Conservation (phyloP, 2,329 filamentous ascomycete species). For the Fusarium sulawesiense region DNA sequence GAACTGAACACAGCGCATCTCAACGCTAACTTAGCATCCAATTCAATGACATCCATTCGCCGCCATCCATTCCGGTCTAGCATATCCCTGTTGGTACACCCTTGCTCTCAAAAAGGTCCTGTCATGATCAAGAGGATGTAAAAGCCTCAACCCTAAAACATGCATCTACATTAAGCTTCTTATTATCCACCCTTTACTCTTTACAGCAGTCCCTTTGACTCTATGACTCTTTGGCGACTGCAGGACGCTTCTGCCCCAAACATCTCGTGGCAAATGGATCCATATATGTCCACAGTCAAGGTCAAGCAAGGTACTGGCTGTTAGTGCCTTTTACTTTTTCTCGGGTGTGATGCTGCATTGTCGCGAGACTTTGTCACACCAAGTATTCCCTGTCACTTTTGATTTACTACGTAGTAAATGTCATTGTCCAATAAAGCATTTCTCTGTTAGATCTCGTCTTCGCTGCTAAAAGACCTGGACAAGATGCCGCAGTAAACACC, state of each 20-base stretch:
- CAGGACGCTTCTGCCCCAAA: constrained; percentile 40
- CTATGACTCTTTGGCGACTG: constrained; percentile 5
- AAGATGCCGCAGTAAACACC: neutral
- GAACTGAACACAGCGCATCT: constrained; percentile 15
- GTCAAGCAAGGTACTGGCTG: constrained; percentile 2
- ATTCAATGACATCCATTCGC: constrained; percentile 18
- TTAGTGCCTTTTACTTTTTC: constrained; percentile 3
- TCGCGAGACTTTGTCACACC: constrained; percentile 36
- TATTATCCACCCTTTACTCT: constrained; percentile 17
- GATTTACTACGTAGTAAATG: constrained; percentile 5
- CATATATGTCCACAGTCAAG: neutral
- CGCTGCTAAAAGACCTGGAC: constrained; percentile 4
- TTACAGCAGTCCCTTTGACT: constrained; percentile 6
- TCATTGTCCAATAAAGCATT: constrained; percentile 2
- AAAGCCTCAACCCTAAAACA: constrained; percentile 38
- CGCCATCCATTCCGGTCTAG: constrained; percentile 16
- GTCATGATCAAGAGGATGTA: constrained; percentile 17
- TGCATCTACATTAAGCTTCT: constrained; percentile 43
- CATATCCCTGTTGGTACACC: constrained; percentile 24
- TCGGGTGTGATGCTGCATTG: constrained; percentile 15
- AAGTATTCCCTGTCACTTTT: neutral
- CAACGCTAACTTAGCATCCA: constrained; percentile 4
- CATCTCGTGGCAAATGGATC: constrained; percentile 27
- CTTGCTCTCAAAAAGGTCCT: constrained; percentile 24
- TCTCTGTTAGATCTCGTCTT: constrained; percentile 9